These are phyloP conservation scores for Aspergillus sp. DNA, from an alignment of 2,329 filamentous ascomycete species.

Conservation along the genomic window DNA sequence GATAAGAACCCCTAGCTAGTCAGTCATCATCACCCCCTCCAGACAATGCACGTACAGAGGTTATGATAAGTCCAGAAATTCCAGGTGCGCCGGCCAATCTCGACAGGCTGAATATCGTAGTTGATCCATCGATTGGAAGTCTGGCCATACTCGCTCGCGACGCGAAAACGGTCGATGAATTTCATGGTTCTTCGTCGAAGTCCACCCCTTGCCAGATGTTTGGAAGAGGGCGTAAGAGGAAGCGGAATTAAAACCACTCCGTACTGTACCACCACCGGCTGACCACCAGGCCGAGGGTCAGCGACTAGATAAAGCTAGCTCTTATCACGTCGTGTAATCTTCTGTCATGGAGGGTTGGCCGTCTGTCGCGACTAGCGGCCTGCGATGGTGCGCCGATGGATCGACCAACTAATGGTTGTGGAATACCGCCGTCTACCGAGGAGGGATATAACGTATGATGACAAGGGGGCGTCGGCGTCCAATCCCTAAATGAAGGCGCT, in stretches of 20 bases:
- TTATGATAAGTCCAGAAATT: conserved; percentile 44
- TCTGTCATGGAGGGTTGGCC: neutral
- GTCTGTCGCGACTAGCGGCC: neutral
- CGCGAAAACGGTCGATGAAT: neutral
- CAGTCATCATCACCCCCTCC: neutral
- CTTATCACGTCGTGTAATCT: neutral
- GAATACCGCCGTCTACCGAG: too few relatives aligned
- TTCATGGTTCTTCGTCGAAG: neutral
- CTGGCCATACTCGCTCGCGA: neutral
- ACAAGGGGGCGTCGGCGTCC: too few relatives aligned
- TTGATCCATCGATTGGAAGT: conserved; percentile 38
- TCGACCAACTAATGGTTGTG: too few relatives aligned
- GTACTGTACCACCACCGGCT: neutral
- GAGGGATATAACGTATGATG: too few relatives aligned
- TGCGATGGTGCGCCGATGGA: too few relatives aligned
- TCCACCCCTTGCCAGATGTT: neutral
- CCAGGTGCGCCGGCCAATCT: conserved; percentile 44
- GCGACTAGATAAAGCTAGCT: neutral
- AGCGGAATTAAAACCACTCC: too few relatives aligned
- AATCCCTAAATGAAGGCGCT: too few relatives aligned
- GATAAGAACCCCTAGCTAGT: conserved; percentile 43
- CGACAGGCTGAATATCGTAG: conserved; percentile 51
- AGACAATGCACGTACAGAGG: conserved; percentile 33
- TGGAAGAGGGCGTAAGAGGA: too few relatives aligned
- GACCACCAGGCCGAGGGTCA: neutral